phyloP scores from a whole-genome alignment of 2,329 filamentous ascomycete genomes.

The Tolypocladium paradoxum region DNA sequence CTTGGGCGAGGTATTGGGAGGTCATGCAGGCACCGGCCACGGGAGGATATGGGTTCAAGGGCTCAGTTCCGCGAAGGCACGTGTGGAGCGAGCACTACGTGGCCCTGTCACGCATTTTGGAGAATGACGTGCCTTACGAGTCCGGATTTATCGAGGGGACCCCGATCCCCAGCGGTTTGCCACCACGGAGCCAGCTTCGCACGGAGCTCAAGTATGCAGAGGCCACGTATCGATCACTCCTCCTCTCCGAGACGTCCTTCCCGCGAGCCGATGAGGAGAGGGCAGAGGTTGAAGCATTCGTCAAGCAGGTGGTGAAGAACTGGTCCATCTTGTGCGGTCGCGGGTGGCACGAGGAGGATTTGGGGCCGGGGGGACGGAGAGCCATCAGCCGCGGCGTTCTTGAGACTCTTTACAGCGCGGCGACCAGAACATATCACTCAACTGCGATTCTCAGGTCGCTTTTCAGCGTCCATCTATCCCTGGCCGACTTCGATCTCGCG shows the following conservation, averaged over 20 bases:
- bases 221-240: slow-evolving; percentile 63
- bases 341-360: slow-evolving; percentile 68
- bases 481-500: slow-evolving; percentile 87
- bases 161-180: slow-evolving; percentile 34
- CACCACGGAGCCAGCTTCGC: slow-evolving; percentile 52
- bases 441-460: slow-evolving; percentile 77
- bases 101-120: slow-evolving; percentile 65
- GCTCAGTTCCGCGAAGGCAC: slow-evolving; percentile 49
- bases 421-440: slow-evolving; percentile 91
- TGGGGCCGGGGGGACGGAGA: slow-evolving; percentile 72
- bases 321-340: slow-evolving; percentile 75
- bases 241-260: slow-evolving; percentile 72
- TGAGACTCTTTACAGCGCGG: slow-evolving; percentile 80
- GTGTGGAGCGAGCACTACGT: slow-evolving; percentile 84
- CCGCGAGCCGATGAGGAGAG: slow-evolving; percentile 74
- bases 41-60: slow-evolving; percentile 48
- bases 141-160: slow-evolving; percentile 27
- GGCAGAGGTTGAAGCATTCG: slow-evolving; percentile 70
- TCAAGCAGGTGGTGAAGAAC: slow-evolving; percentile 68
- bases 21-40: slow-evolving; percentile 32
- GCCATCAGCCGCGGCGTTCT: slow-evolving; percentile 66
- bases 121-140: slow-evolving; percentile 51
- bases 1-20: slow-evolving; percentile 64
- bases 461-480: slow-evolving; percentile 75
- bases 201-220: slow-evolving; percentile 74